Evolutionary conservation across 495 filamentous ascomycete genomes (phyloP).

Genomic region (Umbilicaria muhlenbergii): DNA sequence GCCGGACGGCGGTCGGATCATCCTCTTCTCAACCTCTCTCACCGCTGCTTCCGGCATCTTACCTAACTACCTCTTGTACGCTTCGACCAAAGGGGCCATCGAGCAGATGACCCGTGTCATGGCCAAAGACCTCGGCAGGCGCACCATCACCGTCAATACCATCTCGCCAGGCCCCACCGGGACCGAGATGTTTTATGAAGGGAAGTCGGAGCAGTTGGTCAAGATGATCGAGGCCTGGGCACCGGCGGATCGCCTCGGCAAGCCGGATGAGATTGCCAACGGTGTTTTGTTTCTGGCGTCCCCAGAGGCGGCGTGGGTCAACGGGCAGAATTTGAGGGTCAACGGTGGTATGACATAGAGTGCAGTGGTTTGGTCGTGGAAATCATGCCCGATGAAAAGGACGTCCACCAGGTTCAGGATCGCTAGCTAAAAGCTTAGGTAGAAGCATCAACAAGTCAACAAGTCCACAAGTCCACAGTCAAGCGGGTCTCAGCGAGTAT

Average conservation of each 20-base stretch:
- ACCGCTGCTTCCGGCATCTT: constrained; percentile 27
- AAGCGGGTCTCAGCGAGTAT: too few species aligned
- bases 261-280: constrained; percentile 46
- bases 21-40: constrained; percentile 44
- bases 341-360: too few species aligned
- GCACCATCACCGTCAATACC: constrained; percentile 46
- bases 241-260: constrained; percentile 39
- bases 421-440: too few species aligned
- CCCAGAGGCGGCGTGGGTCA: constrained; percentile 40
- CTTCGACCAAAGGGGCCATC: constrained; percentile 49
- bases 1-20: constrained; percentile 34
- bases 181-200: constrained; percentile 49
- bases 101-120: constrained; percentile 52
- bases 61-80: constrained; percentile 48
- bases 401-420: too few species aligned
- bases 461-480: too few species aligned
- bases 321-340: constrained; percentile 45
- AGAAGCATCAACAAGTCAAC: too few species aligned
- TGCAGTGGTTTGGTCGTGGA: too few species aligned
- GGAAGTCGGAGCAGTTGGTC: constrained; percentile 43
- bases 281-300: constrained; percentile 37
- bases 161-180: constrained; percentile 50
- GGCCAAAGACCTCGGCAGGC: constrained; percentile 46
- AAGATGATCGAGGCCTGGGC: constrained; percentile 34
- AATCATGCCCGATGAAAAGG: too few species aligned